Conservation (phyloP, 345 rosid species). For the Gossypium ekmanianum region DNA sequence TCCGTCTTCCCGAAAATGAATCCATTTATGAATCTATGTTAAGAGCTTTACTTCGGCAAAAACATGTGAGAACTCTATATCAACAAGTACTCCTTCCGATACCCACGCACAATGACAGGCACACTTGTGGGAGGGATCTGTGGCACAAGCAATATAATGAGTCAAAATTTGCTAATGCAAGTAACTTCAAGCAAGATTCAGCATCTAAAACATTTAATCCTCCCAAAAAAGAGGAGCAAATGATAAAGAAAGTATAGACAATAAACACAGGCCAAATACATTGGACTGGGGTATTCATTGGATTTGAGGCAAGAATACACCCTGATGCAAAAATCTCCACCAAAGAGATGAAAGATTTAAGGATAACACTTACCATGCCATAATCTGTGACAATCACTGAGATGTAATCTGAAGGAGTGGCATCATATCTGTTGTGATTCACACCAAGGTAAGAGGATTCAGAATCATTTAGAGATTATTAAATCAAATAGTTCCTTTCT, state of each 20-base stretch:
- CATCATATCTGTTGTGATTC: slow-evolving; percentile 52
- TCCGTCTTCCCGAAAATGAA: not conserved
- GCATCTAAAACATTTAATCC: not conserved
- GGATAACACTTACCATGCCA: slow-evolving; percentile 58
- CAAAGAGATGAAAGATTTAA: not conserved
- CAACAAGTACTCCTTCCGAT: slow-evolving; percentile 54
- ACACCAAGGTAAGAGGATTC: not conserved
- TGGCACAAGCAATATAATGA: not conserved
- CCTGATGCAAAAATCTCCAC: not conserved
- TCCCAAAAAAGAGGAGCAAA: not conserved
- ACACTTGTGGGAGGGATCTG: slow-evolving; percentile 82
- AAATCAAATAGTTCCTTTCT: not conserved
- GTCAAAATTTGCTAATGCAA: not conserved
- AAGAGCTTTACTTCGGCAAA: slow-evolving; percentile 1
- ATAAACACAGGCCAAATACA: not conserved
- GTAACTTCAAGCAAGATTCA: not conserved
- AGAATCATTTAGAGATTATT: slow-evolving; percentile 11
- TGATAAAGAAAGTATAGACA: not conserved
- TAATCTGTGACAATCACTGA: slow-evolving; percentile 75
- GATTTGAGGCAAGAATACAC: not conserved
- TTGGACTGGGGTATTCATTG: not conserved
- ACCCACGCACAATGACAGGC: slow-evolving; percentile 70
- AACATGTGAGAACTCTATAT: slow-evolving; percentile 28
- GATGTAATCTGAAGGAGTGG: slow-evolving; percentile 74
- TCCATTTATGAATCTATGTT: not conserved